These are phyloP conservation scores for Colletotrichum spinosum DNA, from an alignment of 2,329 filamentous ascomycete species.

Conservation along the genomic window DNA sequence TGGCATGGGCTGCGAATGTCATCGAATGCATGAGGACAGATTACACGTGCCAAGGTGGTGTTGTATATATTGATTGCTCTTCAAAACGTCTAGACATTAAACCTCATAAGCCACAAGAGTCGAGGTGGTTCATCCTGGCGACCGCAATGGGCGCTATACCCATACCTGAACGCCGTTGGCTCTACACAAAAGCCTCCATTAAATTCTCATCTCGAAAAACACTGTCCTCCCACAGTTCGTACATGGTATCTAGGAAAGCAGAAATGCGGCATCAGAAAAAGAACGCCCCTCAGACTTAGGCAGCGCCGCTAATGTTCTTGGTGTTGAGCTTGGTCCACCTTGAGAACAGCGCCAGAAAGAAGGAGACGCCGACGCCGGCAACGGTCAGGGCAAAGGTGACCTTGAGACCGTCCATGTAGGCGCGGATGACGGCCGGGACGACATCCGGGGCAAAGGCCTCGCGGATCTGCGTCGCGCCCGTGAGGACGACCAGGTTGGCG, in stretches of 20 bases:
- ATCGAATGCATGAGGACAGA: too few species aligned
- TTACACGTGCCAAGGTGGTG: too few species aligned
- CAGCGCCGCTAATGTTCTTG: constrained; percentile 26
- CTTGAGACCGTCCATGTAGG: constrained; percentile 74
- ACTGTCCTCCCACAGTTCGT: background rate
- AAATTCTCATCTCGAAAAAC: background rate
- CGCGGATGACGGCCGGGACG: constrained; percentile 64
- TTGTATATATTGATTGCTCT: too few species aligned
- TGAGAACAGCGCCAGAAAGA: constrained; percentile 48
- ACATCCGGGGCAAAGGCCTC: constrained; percentile 58
- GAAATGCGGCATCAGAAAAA: background rate
- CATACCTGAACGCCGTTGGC: background rate
- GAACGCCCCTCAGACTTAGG: background rate
- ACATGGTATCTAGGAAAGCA: constrained; percentile 5
- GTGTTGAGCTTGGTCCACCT: constrained; percentile 47
- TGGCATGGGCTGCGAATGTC: too few species aligned
- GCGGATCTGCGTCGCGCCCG: constrained; percentile 68
- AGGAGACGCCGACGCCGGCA: constrained; percentile 57
- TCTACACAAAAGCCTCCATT: background rate
- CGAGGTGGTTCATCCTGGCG: too few species aligned
- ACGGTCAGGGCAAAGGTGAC: constrained; percentile 70
- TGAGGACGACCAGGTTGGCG: constrained; percentile 50
- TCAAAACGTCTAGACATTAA: too few species aligned
- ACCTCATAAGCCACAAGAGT: too few species aligned
- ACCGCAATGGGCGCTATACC: too few species aligned